Evolutionary conservation across 176 grass and related monocot species (phyloP).

Genomic region (Saccharum officinarum): DNA sequence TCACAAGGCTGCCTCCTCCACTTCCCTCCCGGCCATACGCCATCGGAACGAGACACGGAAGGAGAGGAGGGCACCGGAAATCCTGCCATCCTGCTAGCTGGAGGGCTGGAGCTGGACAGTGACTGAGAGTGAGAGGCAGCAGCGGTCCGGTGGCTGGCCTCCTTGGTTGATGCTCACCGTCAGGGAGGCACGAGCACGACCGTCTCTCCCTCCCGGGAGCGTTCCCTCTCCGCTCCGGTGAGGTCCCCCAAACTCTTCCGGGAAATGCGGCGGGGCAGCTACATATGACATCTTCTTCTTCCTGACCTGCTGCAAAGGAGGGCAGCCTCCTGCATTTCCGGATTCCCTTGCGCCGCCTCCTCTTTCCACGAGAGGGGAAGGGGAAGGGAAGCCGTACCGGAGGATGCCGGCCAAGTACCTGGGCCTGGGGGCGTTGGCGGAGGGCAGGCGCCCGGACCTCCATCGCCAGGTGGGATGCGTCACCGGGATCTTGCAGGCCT

Average conservation of each 20-base stretch:
- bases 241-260: neutral
- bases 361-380: neutral
- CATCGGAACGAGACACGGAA: neutral
- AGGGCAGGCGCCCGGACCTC: conserved; percentile 72
- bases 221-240: neutral
- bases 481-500: conserved; percentile 86
- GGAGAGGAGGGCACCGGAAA: neutral
- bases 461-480: conserved; percentile 80
- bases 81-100: conserved; percentile 1
- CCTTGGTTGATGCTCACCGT: conserved; percentile 33
- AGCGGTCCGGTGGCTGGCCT: conserved; percentile 1
- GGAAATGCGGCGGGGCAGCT: conserved; percentile 1
- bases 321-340: conserved; percentile 33
- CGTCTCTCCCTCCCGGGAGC: conserved; percentile 1
- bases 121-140: conserved; percentile 5
- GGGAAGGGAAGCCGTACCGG: neutral
- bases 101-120: neutral
- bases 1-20: neutral
- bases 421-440: conserved; percentile 38
- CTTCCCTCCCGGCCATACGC: neutral
- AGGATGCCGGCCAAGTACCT: conserved; percentile 88
- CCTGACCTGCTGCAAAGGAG: conserved; percentile 12
- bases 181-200: conserved; percentile 25
- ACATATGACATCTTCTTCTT: neutral
- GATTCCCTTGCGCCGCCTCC: neutral